Percentiles rank a stretch among this genome's conserved stretches.
phyloP scores from a whole-genome alignment of 1,284 basidiomycete species.

The Stereum hirsutum region DNA sequence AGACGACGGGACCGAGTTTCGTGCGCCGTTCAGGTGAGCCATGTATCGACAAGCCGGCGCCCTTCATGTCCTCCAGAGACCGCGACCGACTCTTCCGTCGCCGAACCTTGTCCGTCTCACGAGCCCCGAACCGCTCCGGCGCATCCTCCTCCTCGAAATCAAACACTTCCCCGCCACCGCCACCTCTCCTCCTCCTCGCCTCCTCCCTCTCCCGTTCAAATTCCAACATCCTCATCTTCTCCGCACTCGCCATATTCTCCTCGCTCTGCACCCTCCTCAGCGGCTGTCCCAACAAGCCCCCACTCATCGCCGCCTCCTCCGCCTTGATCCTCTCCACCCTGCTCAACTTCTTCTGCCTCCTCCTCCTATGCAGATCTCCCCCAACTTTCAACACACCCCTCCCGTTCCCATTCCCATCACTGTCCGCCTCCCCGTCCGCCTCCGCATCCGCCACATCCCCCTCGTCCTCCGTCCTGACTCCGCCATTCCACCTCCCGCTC shows the following conservation, averaged over 20 bases:
- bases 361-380: slow-evolving; percentile 19
- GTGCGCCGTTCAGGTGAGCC: no score
- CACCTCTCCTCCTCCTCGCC: neutral
- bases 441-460: slow-evolving; percentile 33
- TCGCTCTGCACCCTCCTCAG: slow-evolving; percentile 61
- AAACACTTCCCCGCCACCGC: slow-evolving; percentile 27
- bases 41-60: neutral
- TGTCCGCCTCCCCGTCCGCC: no score
- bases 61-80: slow-evolving; percentile 29
- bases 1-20: slow-evolving; percentile 3
- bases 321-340: slow-evolving; percentile 29
- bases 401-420: slow-evolving; percentile 10
- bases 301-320: slow-evolving; percentile 17
- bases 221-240: slow-evolving; percentile 18
- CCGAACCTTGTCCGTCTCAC: no score
- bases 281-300: slow-evolving; percentile 20
- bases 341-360: slow-evolving; percentile 22
- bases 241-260: slow-evolving; percentile 30
- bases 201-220: slow-evolving; percentile 10
- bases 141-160: slow-evolving; percentile 33
- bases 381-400: slow-evolving; percentile 18
- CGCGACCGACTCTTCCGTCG: slow-evolving; percentile 50
- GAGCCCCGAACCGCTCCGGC: slow-evolving; percentile 4
- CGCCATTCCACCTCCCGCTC: slow-evolving; percentile 27
- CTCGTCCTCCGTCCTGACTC: slow-evolving; percentile 28